Base-by-base conservation (phyloP, 805 yeast genomes). In the Metahyphopichia silvanorum region DNA sequence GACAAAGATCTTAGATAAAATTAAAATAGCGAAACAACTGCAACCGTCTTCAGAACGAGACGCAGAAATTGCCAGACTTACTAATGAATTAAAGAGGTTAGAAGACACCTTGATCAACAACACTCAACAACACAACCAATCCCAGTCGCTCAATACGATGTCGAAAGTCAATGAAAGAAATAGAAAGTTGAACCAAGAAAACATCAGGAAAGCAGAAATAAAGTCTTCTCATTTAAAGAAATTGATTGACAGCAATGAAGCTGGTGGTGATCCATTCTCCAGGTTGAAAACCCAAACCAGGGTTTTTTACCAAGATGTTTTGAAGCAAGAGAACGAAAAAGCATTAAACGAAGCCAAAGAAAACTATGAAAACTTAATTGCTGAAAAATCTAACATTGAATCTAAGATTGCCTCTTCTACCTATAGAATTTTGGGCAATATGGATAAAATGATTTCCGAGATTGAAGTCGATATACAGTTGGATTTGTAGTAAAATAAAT, bases 271-370 rank as follows among this genome's bases (percentile, higher is more conserved):
- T 63, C 98, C 98, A 15, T 93, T 93, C 60, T 77, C 84, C 44
- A 79, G 98, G 56, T 74, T 93, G 52, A 82, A 86, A 55, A 91
- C 98, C 1, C 83, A 79, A 40, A 86, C 97, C 1, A 77, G 86
- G 49, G 77, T 86, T 39, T 91, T 86, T 59, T 87, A 88, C 51
- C 67, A 70, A 36, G 74, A 75, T 34, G 62, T 70, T 29, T 77
- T 71, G 40, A 69, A 70, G 40, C 74, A 70, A 39, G 82, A 73
- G 42, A 77, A 79, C 44, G 79, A 73, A 43, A 73, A 69, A 54
- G 83, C 81, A 3, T 65, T 76, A 35, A 71, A 64, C 21, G 72
- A 74, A 35, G 80, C 77, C 5, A 64, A 66, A 31, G 68, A 66
- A 33, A 69, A 69, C 37, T 71, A 68, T 32, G 68, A 63, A 30